These are phyloP conservation scores for Mortierella sp. DNA, from an alignment of 371 early-diverging fungal species.

Conservation along the genomic window DNA sequence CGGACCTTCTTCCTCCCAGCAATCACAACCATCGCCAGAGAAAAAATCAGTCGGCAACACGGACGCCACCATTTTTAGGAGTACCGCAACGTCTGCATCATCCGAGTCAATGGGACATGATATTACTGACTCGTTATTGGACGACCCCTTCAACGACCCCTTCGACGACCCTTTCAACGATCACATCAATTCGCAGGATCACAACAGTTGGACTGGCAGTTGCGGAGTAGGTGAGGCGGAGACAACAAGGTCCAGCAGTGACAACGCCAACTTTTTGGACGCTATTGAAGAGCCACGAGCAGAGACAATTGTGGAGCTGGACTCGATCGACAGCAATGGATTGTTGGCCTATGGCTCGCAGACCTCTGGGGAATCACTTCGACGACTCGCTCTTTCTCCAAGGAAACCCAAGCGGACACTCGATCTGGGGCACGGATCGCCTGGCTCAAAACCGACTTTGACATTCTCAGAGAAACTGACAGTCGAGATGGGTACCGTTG, in stretches of 20 bases:
- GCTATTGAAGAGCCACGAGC: not conserved
- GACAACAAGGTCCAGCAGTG: not conserved
- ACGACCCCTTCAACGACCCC: not conserved
- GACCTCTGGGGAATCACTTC: constrained; percentile 31
- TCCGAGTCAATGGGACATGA: not conserved
- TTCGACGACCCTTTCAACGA: not conserved
- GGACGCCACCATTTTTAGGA: not conserved
- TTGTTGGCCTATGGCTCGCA: constrained; percentile 25
- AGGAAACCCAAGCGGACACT: constrained; percentile 25
- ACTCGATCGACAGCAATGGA: constrained; percentile 20
- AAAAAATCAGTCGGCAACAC: not conserved
- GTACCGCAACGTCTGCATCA: not conserved
- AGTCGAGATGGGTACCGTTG: constrained; percentile 16
- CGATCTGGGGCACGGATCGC: constrained; percentile 3
- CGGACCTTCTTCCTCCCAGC: constrained; percentile 10
- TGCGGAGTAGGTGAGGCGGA: not conserved
- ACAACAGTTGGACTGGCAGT: not conserved
- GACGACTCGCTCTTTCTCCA: constrained; percentile 42
- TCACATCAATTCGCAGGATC: constrained; percentile 15
- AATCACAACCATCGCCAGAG: not conserved
- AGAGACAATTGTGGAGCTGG: not conserved
- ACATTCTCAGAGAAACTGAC: constrained; percentile 31
- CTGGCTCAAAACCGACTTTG: constrained; percentile 4
- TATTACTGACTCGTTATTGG: constrained; percentile 3
- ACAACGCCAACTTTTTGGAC: not conserved